Evolutionary conservation across 1,284 basidiomycete genomes (phyloP), one percentile per base, ranked within the genome.

Genomic region (Melanopsichium pennsylvanicum): DNA sequence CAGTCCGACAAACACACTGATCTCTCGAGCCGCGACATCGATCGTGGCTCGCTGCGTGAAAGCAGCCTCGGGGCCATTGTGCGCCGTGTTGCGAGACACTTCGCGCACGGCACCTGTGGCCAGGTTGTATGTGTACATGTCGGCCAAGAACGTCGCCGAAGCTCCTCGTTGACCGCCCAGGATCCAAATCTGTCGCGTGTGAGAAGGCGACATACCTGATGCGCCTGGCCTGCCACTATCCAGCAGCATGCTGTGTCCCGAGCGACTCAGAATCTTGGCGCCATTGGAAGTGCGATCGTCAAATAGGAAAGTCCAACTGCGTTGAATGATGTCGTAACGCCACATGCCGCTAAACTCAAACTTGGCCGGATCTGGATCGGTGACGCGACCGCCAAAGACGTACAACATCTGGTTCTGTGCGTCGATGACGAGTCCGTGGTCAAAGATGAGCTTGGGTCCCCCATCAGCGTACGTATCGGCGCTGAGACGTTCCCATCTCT

Each of bases 391-490:
- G 10, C 91, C 91, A 67, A 88, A 90, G 10, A 91, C 86, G 64
- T 91, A 92, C 16, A 93, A 78, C 13, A 87, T 85, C 76, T 90
- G 89, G 0, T 85, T 82, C 15, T 89, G 87, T 22, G 85, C 85
- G 72, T 92, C 90, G 63, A 92, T 86, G 32, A 84, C 87, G 86
- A 92, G 89, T 76, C 90, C 89, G 74, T 91, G 90, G 77, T 92
- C 90, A 70, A 88, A 90, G 44, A 91, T 83, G 29, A 91, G 83
- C 2, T 88, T 87, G 5, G 90, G 90, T 0, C 90, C 90, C 10
- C 87, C 87, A 7, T 85, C 84, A 15, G 58, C 44, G 16, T 69
- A 52, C 6, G 78, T 81, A 34, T 82, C 76, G n/a, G 41, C 46
- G 35, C 73, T 76, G 29, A 82, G 50, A 15, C 70, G 43, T 33